Percentiles rank a stretch among this genome's conserved stretches.
phyloP scores from a whole-genome alignment of 306 rosid genomes.

The Senna tora region DNA sequence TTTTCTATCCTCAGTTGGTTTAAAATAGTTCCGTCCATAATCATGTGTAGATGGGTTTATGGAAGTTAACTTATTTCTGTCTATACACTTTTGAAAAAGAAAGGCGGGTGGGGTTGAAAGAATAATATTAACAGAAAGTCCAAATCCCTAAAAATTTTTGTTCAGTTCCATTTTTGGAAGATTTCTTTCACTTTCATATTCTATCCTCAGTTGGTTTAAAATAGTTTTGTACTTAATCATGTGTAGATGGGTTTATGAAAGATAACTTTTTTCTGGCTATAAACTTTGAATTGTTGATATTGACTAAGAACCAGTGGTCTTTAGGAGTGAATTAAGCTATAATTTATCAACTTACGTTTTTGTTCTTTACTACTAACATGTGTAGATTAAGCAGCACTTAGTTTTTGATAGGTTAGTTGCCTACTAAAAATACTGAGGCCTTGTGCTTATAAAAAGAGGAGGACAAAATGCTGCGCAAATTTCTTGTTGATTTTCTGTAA shows the following conservation, averaged over 20 bases:
- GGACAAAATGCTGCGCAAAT: slow-evolving; percentile 5
- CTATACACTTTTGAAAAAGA: neutral
- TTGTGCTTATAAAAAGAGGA: slow-evolving; percentile 22
- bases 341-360: neutral
- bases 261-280: neutral
- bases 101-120: too few relatives aligned
- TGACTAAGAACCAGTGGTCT: neutral
- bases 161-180: slow-evolving; percentile 4
- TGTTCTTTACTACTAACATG: slow-evolving; percentile 8
- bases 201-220: slow-evolving; percentile 13
- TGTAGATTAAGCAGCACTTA: slow-evolving; percentile 6
- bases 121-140: neutral
- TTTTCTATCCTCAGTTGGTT: slow-evolving; percentile 13
- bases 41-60: neutral
- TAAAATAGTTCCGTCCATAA: slow-evolving; percentile 15
- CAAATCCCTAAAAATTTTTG: slow-evolving; percentile 14
- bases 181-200: neutral
- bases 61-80: slow-evolving; percentile 6
- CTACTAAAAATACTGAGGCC: neutral
- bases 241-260: neutral
- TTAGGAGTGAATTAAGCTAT: neutral
- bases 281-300: slow-evolving; percentile 8
- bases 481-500: slow-evolving; percentile 36
- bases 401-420: neutral
- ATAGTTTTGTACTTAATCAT: slow-evolving; percentile 8